These are phyloP conservation scores for Chlorella vulgaris DNA, from an alignment of 139 green algal genomes.

Conservation along the genomic window DNA sequence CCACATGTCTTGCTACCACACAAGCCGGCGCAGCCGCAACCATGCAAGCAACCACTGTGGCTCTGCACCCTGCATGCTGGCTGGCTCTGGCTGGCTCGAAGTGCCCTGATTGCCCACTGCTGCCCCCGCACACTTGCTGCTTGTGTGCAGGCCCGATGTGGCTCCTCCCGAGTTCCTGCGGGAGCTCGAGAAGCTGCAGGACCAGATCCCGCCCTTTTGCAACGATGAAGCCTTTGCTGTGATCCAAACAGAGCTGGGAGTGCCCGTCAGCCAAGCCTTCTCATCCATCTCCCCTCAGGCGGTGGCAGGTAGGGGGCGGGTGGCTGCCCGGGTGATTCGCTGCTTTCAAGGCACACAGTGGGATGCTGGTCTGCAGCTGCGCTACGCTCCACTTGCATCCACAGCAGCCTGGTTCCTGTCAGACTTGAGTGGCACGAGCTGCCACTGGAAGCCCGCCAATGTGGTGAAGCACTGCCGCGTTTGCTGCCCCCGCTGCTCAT, in stretches of 20 bases:
- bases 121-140: background rate
- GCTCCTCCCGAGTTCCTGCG: conserved; percentile 76
- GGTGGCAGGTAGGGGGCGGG: conserved; percentile 66
- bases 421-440: too few species aligned
- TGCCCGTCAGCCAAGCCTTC: conserved; percentile 65
- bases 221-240: conserved; percentile 53
- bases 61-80: too few species aligned
- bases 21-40: too few species aligned
- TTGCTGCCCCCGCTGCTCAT: background rate
- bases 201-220: conserved; percentile 84
- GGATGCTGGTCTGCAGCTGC: too few species aligned
- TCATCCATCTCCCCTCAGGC: conserved; percentile 62
- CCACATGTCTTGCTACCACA: too few species aligned
- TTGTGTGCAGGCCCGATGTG: conserved; percentile 74
- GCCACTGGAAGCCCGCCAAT: too few species aligned
- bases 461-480: too few species aligned
- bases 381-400: too few species aligned
- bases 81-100: background rate
- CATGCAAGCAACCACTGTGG: too few species aligned
- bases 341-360: background rate
- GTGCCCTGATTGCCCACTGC: background rate
- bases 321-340: background rate
- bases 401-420: too few species aligned
- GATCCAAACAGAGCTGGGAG: conserved; percentile 70
- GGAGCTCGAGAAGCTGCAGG: conserved; percentile 85